Conservation (phyloP, 2,329 filamentous ascomycete species). For the Penicillium sp. region DNA sequence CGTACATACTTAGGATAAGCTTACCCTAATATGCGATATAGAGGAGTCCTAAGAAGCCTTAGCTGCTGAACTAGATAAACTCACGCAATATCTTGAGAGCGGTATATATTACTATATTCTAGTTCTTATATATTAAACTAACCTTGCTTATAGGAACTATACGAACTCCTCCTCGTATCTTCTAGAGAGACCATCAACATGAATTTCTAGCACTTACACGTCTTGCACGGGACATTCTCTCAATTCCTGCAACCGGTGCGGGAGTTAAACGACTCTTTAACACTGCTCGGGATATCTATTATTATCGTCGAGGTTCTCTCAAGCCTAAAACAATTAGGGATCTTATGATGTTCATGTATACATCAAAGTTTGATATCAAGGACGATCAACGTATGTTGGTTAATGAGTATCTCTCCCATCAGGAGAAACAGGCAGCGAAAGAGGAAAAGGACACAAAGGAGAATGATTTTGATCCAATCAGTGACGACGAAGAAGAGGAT, state of each 20-base stretch:
- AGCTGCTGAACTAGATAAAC: constrained; percentile 1
- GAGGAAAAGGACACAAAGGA: background rate
- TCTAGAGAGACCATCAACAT: constrained; percentile 1
- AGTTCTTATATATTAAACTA: background rate
- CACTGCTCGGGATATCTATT: too few species aligned
- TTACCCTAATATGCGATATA: background rate
- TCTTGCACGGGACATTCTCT: background rate
- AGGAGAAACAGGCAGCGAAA: background rate
- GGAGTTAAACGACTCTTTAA: constrained; percentile 7
- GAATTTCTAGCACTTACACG: background rate
- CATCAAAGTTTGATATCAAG: constrained; percentile 1
- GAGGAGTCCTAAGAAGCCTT: background rate
- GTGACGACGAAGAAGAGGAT: background rate
- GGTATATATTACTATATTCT: constrained; percentile 4
- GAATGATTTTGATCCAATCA: background rate
- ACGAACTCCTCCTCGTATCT: background rate
- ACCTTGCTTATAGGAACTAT: background rate
- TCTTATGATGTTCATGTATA: constrained; percentile 2
- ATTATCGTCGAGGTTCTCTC: constrained; percentile 2
- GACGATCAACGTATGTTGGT: background rate
- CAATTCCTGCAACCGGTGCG: background rate
- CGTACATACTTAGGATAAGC: background rate
- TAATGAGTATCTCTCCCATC: background rate
- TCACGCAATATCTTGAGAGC: constrained; percentile 12
- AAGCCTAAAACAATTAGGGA: background rate